These are phyloP conservation scores for Botrytis paeoniae DNA, from an alignment of 2,329 filamentous ascomycete genomes.

Conservation along the genomic window DNA sequence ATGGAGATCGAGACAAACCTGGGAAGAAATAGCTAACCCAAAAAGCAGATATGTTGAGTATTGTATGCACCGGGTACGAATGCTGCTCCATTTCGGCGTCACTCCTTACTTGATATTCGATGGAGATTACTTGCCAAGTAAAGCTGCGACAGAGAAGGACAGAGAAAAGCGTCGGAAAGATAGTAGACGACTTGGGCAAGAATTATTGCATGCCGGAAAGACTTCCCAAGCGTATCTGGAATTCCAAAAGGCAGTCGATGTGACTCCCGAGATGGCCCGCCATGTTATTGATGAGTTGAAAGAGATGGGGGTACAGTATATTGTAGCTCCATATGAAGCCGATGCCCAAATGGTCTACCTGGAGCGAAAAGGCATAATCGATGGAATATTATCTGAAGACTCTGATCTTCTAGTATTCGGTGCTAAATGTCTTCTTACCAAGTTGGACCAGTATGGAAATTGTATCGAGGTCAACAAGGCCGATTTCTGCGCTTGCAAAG, in stretches of 20 bases:
- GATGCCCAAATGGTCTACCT: slow-evolving; percentile 96
- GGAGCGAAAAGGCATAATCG: slow-evolving; percentile 77
- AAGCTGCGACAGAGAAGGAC: slow-evolving; percentile 79
- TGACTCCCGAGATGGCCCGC: slow-evolving; percentile 94
- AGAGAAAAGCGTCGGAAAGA: slow-evolving; percentile 73
- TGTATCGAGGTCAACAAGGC: slow-evolving; percentile 87
- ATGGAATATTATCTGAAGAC: slow-evolving; percentile 91
- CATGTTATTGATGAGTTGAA: slow-evolving; percentile 90
- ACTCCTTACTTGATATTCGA: slow-evolving; percentile 97
- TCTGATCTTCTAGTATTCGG: slow-evolving; percentile 96
- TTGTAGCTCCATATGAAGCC: slow-evolving; percentile 96
- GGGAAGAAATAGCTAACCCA: slow-evolving; percentile 15
- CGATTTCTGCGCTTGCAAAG: slow-evolving; percentile 84
- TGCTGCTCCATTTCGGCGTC: slow-evolving; percentile 90
- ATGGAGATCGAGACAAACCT: slow-evolving; percentile 36
- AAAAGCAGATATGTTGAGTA: slow-evolving; percentile 76
- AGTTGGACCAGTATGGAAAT: slow-evolving; percentile 89
- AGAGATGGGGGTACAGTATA: slow-evolving; percentile 71
- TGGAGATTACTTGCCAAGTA: slow-evolving; percentile 91
- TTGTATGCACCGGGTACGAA: slow-evolving; percentile 83
- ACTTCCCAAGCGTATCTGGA: slow-evolving; percentile 76
- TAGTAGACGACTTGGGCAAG: slow-evolving; percentile 70
- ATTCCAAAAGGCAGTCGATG: slow-evolving; percentile 91
- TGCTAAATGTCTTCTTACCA: slow-evolving; percentile 84
- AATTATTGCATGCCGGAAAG: slow-evolving; percentile 79